Evolutionary conservation across 1,284 basidiomycete genomes (phyloP), one percentile per base, ranked within the genome.

Genomic region (Gymnopus androsaceus): DNA sequence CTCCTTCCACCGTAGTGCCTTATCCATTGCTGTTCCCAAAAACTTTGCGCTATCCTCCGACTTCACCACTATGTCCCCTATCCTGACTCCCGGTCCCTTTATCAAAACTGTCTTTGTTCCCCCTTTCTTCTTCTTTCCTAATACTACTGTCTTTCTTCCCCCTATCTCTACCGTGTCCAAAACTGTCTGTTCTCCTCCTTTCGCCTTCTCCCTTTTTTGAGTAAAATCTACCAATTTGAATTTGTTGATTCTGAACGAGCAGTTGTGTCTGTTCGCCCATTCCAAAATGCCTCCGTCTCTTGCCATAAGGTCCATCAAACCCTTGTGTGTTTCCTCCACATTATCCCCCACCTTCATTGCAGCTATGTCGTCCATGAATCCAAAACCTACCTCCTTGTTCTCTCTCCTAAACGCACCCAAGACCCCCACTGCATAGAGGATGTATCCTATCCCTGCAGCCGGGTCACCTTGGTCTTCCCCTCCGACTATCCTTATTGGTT

Each of bases 401-500:
- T 36, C 34, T n/a, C n/a, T n/a, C 34, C n/a, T 36, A 9, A 9
- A 36, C 34, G n/a, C 34, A 11, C 17, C 27, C 1, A 48, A 9
- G 1, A 49, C 17, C 4, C 53, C 36, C 19, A 45, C 54, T 19
- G 33, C 40, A 28, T 56, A 56, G 3, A 51, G 25, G 15, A 56
- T 56, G 25, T 51, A 56, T 4, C 28, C 15, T 4, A 56, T 14
- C 36, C 17, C 30, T 0, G 70, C 71, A 0, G 66, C 57, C 3
- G 67, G 68, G 61, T 67, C 62, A 0, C 69, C 71, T 55, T 71
- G 71, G 3, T 66, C 65, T 2, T 68, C 63, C 1, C 70, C 67
- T 30, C 68, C 70, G n/a, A 37, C n/a, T 1, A 73, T 61, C 1
- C 21, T n/a, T 11, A 68, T 60, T 8, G 53, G 54, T 1, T 57